Evolutionary conservation across 2,329 filamentous ascomycete species (phyloP), one percentile per base, ranked within the genome.

Genomic region (Purpureocillium lavendulum): DNA sequence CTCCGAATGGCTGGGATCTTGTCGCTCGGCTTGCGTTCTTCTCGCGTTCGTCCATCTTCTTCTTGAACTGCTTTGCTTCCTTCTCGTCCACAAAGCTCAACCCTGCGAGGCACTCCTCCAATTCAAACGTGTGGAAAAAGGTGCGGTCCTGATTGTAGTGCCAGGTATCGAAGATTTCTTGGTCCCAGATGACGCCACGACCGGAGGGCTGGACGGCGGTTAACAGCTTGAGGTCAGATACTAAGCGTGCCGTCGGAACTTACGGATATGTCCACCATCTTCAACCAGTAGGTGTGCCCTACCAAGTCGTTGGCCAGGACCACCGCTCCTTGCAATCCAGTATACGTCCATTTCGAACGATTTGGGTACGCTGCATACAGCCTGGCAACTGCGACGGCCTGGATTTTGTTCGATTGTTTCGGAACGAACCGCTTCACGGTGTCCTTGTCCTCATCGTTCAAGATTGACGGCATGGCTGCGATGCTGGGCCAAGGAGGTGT

Each of bases 61-160:
- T 95, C 64, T 89, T 82, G 67, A 98, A 97, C 43, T 87, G 85
- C 65, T 87, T 94, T 28, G 92, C 92, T 67, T 98, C 92, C 64
- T 96, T 97, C 69, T 97, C 92, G 61, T 97, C 92, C 45, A 84
- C 81, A 55, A 98, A 98, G 17, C 87, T 95, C 44, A 98, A 67
- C 1, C 82, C 92, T 6, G 88, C 92, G 44, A 94, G 68, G 55
- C 88, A 97, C 47, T 94, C 81, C 63, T 97, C 89, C 40, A 95
- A 75, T 66, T 98, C 92, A 59, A 98, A 98, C 6, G 87, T 88
- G 64, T 97, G 89, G 66, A 98, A 98, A 66, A 96, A 98, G 44
- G 87, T 90, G 45, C 92, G 82, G 60, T 98, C 92, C 58, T 96
- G 90, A 65, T 96, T 95, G 70, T 97, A 98, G 47, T 74, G 72